These are phyloP conservation scores for Cryphonectria japonica DNA, from an alignment of 2,329 filamentous ascomycete genomes.

Conservation along the genomic window DNA sequence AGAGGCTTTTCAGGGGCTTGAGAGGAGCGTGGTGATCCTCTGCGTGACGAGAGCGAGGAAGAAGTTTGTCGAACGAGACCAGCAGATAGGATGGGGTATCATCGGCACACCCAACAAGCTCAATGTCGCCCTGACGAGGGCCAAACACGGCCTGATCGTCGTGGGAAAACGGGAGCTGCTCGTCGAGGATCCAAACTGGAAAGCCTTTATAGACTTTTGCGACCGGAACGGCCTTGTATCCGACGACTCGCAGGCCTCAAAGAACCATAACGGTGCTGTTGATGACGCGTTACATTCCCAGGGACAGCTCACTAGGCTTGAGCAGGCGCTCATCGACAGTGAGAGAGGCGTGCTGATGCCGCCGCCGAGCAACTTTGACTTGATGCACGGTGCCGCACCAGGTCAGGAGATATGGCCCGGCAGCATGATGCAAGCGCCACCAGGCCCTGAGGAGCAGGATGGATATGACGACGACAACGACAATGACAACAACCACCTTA, in stretches of 20 bases:
- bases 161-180: conserved; percentile 31
- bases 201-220: conserved; percentile 28
- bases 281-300: not conserved
- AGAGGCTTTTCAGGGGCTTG: conserved; percentile 34
- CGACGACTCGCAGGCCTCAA: too few species aligned
- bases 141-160: conserved; percentile 33
- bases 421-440: conserved; percentile 17
- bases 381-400: not conserved
- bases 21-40: conserved; percentile 33
- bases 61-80: conserved; percentile 32
- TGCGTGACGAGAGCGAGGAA: conserved; percentile 32
- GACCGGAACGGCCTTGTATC: conserved; percentile 28
- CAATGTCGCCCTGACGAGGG: conserved; percentile 35
- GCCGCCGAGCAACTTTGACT: not conserved
- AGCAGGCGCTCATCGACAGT: conserved; percentile 6
- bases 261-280: not conserved
- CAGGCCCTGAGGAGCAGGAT: not conserved
- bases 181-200: conserved; percentile 29
- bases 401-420: conserved; percentile 20
- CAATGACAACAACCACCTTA: not conserved
- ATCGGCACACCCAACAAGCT: conserved; percentile 31
- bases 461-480: not conserved
- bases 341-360: conserved; percentile 9
- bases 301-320: conserved; percentile 16
- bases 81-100: conserved; percentile 31